Evolutionary conservation across 768 basidiomycete species (phyloP).

Genomic region (Phlebiopsis gigantea): DNA sequence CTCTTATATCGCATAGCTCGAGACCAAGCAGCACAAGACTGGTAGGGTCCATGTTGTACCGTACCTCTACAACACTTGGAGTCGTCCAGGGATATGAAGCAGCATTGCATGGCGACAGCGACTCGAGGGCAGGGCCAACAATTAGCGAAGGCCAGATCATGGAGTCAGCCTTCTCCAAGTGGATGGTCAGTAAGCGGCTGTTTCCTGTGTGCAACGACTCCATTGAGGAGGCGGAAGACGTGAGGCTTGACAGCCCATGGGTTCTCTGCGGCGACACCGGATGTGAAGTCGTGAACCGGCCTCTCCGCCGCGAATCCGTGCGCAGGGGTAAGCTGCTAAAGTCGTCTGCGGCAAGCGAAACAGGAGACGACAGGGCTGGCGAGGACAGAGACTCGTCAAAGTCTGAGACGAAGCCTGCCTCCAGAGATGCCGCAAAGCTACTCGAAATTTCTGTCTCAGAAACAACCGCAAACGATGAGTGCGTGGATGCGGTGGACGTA

Average conservation of each 20-base stretch:
- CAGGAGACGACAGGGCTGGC: constrained; percentile 59
- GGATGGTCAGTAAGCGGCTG: constrained; percentile 70
- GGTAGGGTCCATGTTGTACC: constrained; percentile 84
- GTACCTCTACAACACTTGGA: constrained; percentile 44
- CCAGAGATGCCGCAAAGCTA: constrained; percentile 78
- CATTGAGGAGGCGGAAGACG: constrained; percentile 75
- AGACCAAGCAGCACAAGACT: constrained; percentile 68
- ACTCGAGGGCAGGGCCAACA: constrained; percentile 65
- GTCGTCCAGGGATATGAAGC: constrained; percentile 50
- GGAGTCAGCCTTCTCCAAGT: constrained; percentile 75
- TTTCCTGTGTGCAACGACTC: constrained; percentile 59
- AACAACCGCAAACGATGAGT: constrained; percentile 75
- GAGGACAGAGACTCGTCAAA: constrained; percentile 58
- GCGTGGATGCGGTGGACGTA: constrained; percentile 64
- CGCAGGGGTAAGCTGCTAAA: constrained; percentile 14
- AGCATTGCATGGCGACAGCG: constrained; percentile 46
- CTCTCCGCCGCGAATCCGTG: constrained; percentile 11
- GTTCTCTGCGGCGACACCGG: constrained; percentile 48
- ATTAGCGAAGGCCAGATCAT: constrained; percentile 82
- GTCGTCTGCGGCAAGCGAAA: constrained; percentile 49
- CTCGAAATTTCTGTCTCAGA: constrained; percentile 83
- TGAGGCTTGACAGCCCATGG: constrained; percentile 42
- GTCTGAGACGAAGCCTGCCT: constrained; percentile 69
- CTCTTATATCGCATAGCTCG: constrained; percentile 69
- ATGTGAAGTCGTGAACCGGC: constrained; percentile 15